These are phyloP conservation scores for Ceratobasidium sp. DNA, from an alignment of 1,284 basidiomycete genomes.

Conservation along the genomic window DNA sequence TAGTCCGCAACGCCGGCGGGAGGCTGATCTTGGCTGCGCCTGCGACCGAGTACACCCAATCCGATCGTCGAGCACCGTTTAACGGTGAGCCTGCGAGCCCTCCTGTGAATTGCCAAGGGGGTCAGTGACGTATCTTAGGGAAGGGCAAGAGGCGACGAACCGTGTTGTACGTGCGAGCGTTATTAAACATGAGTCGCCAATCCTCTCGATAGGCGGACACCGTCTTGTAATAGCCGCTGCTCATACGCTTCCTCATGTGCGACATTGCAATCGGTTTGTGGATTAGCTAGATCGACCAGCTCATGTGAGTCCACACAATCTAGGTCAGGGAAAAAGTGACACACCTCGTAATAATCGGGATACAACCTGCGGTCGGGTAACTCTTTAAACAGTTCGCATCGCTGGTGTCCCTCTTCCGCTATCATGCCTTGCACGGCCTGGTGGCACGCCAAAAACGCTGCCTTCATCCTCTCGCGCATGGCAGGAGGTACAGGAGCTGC, in stretches of 20 bases:
- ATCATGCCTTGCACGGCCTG: conserved; percentile 83
- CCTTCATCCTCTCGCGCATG: conserved; percentile 84
- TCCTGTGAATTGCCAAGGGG: conserved; percentile 63
- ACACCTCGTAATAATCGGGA: conserved; percentile 52
- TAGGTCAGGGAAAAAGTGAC: not conserved
- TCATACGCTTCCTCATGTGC: conserved; percentile 87
- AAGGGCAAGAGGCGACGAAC: conserved; percentile 12
- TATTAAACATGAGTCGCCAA: conserved; percentile 92
- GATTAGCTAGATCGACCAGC: conserved; percentile 90
- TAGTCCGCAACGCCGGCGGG: conserved; percentile 45
- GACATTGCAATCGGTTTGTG: conserved; percentile 87
- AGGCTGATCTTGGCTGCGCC: conserved; percentile 22
- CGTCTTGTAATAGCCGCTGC: conserved; percentile 80
- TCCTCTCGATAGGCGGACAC: conserved; percentile 83
- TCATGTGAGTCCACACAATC: conserved; percentile 65
- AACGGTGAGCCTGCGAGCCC: conserved; percentile 76
- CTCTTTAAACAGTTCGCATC: conserved; percentile 87
- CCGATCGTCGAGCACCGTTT: conserved; percentile 50
- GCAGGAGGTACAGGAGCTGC: conserved; percentile 67
- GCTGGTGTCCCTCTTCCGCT: conserved; percentile 79
- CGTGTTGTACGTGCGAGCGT: conserved; percentile 88
- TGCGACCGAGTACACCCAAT: conserved; percentile 36
- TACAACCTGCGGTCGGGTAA: conserved; percentile 78
- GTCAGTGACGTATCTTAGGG: not conserved
- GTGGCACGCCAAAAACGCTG: conserved; percentile 84